These are phyloP conservation scores for Phytophthora quininea DNA, from an alignment of 352 stramenopile species.

Conservation along the genomic window DNA sequence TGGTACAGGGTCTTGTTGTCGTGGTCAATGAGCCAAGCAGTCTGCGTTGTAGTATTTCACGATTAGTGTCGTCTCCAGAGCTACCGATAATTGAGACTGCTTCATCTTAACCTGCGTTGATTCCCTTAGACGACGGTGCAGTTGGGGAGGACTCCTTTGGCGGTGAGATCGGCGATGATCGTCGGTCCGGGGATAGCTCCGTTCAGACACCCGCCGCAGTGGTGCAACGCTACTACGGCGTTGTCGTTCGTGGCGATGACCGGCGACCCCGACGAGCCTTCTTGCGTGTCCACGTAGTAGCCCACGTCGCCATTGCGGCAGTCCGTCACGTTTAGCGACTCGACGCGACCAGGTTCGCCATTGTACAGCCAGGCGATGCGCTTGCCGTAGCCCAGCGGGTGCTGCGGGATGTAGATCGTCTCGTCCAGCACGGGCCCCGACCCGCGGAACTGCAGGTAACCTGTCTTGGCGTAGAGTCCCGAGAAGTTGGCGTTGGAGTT, in stretches of 20 bases:
- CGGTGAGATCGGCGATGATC: slow-evolving; percentile 52
- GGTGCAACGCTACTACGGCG: slow-evolving; percentile 74
- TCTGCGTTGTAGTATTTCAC: not conserved
- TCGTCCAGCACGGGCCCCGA: slow-evolving; percentile 51
- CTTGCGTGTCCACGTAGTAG: slow-evolving; percentile 81
- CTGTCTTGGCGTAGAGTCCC: slow-evolving; percentile 38
- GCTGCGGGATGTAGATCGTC: slow-evolving; percentile 76
- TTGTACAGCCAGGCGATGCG: slow-evolving; percentile 59
- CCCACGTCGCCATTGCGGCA: slow-evolving; percentile 62
- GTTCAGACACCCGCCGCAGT: slow-evolving; percentile 80
- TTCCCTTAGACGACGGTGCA: slow-evolving; percentile 34
- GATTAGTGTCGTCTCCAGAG: not conserved
- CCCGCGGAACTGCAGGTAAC: slow-evolving; percentile 68
- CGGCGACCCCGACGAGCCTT: slow-evolving; percentile 71
- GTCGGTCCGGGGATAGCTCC: slow-evolving; percentile 56
- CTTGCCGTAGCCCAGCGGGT: slow-evolving; percentile 65
- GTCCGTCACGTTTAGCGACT: slow-evolving; percentile 40
- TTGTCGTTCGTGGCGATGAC: slow-evolving; percentile 63
- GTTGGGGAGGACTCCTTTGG: slow-evolving; percentile 42
- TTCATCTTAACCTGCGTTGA: not conserved
- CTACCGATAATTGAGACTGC: slow-evolving; percentile 7
- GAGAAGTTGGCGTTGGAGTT: slow-evolving; percentile 31
- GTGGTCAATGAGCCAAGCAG: no score
- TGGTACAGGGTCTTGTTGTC: no score
- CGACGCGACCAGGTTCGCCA: slow-evolving; percentile 36